Conservation (phyloP, 345 rosid species). For the Arabis hirsuta region DNA sequence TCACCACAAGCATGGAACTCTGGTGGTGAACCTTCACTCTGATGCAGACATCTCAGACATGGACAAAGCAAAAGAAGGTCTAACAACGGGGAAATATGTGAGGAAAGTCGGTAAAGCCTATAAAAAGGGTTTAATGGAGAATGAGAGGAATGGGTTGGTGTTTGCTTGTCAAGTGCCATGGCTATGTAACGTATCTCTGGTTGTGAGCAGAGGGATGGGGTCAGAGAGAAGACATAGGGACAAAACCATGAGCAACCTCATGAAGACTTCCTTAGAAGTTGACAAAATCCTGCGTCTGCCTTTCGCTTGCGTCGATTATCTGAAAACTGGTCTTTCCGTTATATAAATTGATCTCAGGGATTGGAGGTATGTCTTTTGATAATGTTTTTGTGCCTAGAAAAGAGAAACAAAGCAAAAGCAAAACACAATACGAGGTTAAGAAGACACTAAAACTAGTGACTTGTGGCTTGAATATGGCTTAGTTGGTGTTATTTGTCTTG, state of each 20-base stretch:
- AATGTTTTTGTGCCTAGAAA: not conserved
- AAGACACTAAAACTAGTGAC: not conserved
- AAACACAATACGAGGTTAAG: not conserved
- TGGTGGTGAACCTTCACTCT: slow-evolving; percentile 89
- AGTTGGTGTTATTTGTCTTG: no score
- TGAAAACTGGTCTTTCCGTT: slow-evolving; percentile 60
- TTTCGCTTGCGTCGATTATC: slow-evolving; percentile 67
- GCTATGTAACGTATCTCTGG: slow-evolving; percentile 74
- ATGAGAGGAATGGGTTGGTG: slow-evolving; percentile 50
- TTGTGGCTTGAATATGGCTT: slow-evolving; percentile 3
- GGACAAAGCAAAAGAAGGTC: slow-evolving; percentile 40
- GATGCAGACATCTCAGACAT: slow-evolving; percentile 49
- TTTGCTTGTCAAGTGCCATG: slow-evolving; percentile 75
- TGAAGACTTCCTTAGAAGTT: slow-evolving; percentile 58
- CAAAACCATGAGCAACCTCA: slow-evolving; percentile 44
- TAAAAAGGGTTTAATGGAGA: slow-evolving; percentile 53
- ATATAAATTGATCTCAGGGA: slow-evolving; percentile 40
- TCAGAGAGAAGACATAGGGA: slow-evolving; percentile 43
- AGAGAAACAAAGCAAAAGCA: slow-evolving; percentile 1
- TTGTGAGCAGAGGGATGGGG: slow-evolving; percentile 65
- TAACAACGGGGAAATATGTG: slow-evolving; percentile 58
- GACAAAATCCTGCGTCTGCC: slow-evolving; percentile 63
- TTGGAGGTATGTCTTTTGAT: slow-evolving; percentile 12
- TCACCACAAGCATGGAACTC: slow-evolving; percentile 75
- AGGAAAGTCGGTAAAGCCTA: slow-evolving; percentile 65